Evolutionary conservation across 2,329 filamentous ascomycete species (phyloP), one percentile per base, ranked within the genome.

Genomic region (Scleromitrula shiraiana): DNA sequence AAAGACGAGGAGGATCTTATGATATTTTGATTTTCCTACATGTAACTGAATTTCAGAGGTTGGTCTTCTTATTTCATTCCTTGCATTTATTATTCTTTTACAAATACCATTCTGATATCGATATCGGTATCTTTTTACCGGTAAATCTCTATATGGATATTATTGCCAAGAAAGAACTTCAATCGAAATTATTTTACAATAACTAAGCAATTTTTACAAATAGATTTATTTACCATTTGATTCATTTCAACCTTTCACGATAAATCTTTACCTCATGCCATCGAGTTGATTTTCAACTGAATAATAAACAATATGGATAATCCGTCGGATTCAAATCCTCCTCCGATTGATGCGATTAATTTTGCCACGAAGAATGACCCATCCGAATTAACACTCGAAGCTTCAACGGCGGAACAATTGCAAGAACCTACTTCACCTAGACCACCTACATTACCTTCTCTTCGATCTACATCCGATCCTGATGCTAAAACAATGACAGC

Each of bases 401-500:
- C 45, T 52, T 10, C n/a, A n/a, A 46, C 53, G 5, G 42, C 50
- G 14, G 45, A 52, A 17, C 48, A 52, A 40, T 53, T 53, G 2
- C 27, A 53, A 17, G 43, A 46, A 38, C 37, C 56, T 14, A 29
- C 33, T 27, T 41, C 51, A 50, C 74, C 79, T 17, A 78, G 78
- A n/a, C n/a, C n/a, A 38, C 37, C 56, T 14, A 29, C 33, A 29
- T 41, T 50, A 50, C 74, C 79, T 17, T 78, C 78, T 5, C 65
- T 81, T 35, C 77, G 80, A 57, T 77, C 78, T 39, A 66, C 77
- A 17, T 80, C 81, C 46, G 77, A 82, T 41, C 69, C 80, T 17
- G 69, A 72, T 54, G 71, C 69, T 46, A 62, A 70, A 24, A 66
- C 67, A 49, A 89, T 95, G 80, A 87, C 79, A 48, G 70, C 84